Base-by-base conservation (phyloP, 2,329 filamentous ascomycete species). In the Trichophaea hybrida region DNA sequence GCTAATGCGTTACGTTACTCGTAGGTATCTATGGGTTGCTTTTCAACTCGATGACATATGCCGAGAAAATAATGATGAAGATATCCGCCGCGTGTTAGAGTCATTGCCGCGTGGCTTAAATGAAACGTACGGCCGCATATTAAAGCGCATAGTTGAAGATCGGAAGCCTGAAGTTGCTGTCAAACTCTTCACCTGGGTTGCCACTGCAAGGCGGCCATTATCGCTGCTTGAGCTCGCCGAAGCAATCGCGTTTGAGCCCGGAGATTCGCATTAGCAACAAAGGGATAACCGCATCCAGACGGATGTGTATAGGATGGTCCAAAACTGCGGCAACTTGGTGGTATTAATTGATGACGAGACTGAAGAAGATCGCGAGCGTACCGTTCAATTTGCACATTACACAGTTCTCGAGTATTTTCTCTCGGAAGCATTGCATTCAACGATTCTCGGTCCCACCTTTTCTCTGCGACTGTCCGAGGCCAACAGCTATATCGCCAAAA, bases 1-100 rank as follows among this genome's bases (percentile, higher is more conserved):
- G 24, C 24, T 24, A 24, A 24, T 24, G 50, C 32, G 24, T 24
- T 24, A n/a, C n/a, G n/a, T n/a, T n/a, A n/a, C n/a, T n/a, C n/a
- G n/a, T 49, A 74, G 73, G 73, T 74, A 74, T 66, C 69, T 74
- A 2, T 75, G 72, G 72, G 72, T 73, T 17, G 66, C 65, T 12
- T 72, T 72, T 38, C 70, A 71, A 59, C 65, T 74, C 5, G 57
- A 70, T 8, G 72, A 74, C 44, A 66, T 74, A 5, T 72, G 71
- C 52, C 57, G 64, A 8, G 69, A 69, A 55, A 64, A 68, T 63
- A 71, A 68, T 48, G 70, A 71, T 53, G 61, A 68, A 8, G 70
- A 70, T 44, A 69, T 74, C 54, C 67, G 68, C 1, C 35, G 67
- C n/a, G 54, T 67, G 3, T 61, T 74, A 38, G 13, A 44, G 15